A percentile compares a stretch with the other conserved stretches of the same genome.
Conservation (phyloP, 805 yeast species). For the Myxozyma kluyveri region DNA sequence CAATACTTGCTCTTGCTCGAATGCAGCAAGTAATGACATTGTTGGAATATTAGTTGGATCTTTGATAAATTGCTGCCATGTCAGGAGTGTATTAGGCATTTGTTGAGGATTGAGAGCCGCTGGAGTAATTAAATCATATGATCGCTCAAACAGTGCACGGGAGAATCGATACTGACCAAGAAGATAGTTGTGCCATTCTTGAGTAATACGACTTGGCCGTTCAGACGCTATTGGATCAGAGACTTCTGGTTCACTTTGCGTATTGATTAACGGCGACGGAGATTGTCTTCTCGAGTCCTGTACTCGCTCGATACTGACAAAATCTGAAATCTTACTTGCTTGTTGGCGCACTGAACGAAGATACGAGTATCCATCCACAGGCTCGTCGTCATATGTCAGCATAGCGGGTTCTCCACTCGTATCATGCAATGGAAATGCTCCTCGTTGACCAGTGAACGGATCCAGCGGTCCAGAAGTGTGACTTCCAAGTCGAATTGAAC, state of each 20-base stretch:
- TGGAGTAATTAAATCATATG: neutral
- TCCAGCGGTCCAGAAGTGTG: constrained; percentile 34
- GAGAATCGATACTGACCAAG: constrained; percentile 13
- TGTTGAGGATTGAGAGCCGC: constrained; percentile 29
- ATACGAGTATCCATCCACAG: constrained; percentile 24
- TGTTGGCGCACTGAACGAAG: constrained; percentile 7
- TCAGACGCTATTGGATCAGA: neutral
- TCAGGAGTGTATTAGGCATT: constrained; percentile 41
- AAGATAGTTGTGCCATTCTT: constrained; percentile 20
- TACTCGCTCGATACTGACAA: neutral
- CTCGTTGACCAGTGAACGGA: constrained; percentile 33
- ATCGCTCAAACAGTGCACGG: constrained; percentile 8
- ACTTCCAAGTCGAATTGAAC: constrained; percentile 18
- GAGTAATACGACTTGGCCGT: constrained; percentile 4
- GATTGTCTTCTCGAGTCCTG: too few species aligned
- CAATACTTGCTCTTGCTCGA: constrained; percentile 41
- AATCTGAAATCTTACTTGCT: neutral
- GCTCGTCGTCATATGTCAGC: constrained; percentile 23
- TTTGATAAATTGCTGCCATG: constrained; percentile 46
- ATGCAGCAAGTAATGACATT: constrained; percentile 34
- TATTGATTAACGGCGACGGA: neutral
- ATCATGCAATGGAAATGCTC: constrained; percentile 35
- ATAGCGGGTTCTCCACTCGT: neutral
- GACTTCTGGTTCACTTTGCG: neutral
- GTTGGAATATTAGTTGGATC: constrained; percentile 39